These are phyloP conservation scores for Silene latifolia DNA, from an alignment of 148 eudicot genomes.

Conservation along the genomic window DNA sequence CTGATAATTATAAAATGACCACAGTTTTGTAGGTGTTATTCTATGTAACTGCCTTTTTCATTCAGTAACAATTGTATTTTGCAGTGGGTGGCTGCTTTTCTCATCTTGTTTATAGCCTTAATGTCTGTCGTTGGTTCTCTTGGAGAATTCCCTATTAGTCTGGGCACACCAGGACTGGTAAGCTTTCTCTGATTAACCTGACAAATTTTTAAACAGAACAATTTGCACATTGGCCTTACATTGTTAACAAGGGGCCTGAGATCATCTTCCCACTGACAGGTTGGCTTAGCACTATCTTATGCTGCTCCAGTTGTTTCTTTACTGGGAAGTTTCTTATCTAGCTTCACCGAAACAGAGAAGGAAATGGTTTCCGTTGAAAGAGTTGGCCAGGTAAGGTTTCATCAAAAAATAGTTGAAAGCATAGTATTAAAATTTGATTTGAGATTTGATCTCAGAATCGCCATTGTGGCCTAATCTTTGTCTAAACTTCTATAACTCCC, in stretches of 20 bases:
- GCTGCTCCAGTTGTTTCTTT: constrained; percentile 90
- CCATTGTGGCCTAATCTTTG: too few species aligned
- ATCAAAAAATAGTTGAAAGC: background rate
- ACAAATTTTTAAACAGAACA: background rate
- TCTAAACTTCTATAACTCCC: too few species aligned
- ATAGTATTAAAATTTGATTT: too few species aligned
- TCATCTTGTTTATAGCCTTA: constrained; percentile 71
- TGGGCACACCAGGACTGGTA: constrained; percentile 96
- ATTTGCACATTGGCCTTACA: background rate
- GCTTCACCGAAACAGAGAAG: constrained; percentile 95
- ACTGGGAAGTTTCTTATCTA: constrained; percentile 83
- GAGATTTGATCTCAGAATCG: background rate
- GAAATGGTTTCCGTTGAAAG: constrained; percentile 99
- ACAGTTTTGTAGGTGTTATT: background rate
- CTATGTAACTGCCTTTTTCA: background rate
- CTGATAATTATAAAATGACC: background rate
- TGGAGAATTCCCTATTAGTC: constrained; percentile 50
- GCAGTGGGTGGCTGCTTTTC: constrained; percentile 86
- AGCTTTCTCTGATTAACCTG: constrained; percentile 19
- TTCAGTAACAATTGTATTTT: constrained; percentile 25
- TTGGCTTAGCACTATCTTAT: constrained; percentile 91
- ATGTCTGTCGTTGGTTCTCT: constrained; percentile 80
- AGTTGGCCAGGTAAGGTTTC: constrained; percentile 58
- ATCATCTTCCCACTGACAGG: constrained; percentile 40
- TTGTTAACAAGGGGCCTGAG: constrained; percentile 11